Base-by-base conservation (phyloP, 2,329 filamentous ascomycete genomes). In the Pyricularia grisea region DNA sequence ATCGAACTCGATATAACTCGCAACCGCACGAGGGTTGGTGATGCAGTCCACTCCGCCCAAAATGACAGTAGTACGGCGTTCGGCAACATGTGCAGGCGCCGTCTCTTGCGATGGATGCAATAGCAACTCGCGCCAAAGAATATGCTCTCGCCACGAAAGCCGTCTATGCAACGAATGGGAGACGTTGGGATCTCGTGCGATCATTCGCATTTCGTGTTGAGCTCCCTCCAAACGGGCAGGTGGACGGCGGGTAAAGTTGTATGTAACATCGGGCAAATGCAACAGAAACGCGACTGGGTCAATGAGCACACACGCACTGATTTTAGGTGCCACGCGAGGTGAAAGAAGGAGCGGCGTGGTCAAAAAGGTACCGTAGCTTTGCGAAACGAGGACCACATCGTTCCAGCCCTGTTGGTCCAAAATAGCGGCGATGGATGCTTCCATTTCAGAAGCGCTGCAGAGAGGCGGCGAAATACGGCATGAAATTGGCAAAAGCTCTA, bases 101-200 rank as follows among this genome's bases (percentile, higher is more conserved):
- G 23, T 9, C 61, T 6, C 7, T 27, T 20, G 50, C 17, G 36
- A 14, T 9, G 10, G 11, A 6, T 28, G 4, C 27, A 82, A 71
- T 65, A 91, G 76, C 70, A 90, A 87, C 67, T 91, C 87, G 72
- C 86, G 87, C 89, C 90, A 92, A 6, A 91, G 78, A 60, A 90
- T 87, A 71, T 89, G 91, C 73, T 92, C 84, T 25, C 82, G 82
- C 90, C 90, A 92, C 77, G 90, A 91, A 78, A 92, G 91, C 72
- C 88, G 84, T 3, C 90, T 80, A 0, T 84, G 85, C 1, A 92
- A 79, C 14, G 86, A 88, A 69, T 90, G 83, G 9, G 89, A 85
- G 2, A 91, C 87, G 2, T 87, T 87, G 50, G 88, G 85, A 72
- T 92, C 90, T 67, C 83, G 88, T 60, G 84, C 86, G 10, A 66